phyloP scores from a whole-genome alignment of 176 grass and related monocot species.

The Avena eriantha region DNA sequence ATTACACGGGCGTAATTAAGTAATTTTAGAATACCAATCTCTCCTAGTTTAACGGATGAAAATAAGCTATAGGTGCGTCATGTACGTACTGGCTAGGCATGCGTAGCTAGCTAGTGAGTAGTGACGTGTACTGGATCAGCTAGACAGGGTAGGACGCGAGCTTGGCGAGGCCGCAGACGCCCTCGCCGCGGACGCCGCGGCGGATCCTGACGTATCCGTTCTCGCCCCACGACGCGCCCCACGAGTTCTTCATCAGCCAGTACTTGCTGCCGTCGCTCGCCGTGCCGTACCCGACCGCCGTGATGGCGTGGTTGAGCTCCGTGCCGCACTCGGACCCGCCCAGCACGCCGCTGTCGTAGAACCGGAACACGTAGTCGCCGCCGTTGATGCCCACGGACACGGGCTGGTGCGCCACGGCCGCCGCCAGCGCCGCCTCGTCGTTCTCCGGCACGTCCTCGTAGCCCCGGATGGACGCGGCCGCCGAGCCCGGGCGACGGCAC shows the following conservation, averaged over 20 bases:
- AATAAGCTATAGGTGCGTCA: neutral
- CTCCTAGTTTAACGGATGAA: neutral
- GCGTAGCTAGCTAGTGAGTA: neutral
- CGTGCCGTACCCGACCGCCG: conserved; percentile 66
- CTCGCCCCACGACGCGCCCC: conserved; percentile 66
- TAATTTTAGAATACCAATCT: neutral
- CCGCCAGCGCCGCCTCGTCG: conserved; percentile 52
- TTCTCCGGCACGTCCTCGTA: conserved; percentile 62
- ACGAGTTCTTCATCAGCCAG: conserved; percentile 75
- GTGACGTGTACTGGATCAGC: neutral
- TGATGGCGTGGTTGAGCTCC: conserved; percentile 59
- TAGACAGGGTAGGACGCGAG: conserved; percentile 56
- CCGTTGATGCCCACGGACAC: conserved; percentile 65
- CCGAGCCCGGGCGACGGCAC: conserved; percentile 33
- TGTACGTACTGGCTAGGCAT: neutral
- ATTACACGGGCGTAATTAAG: neutral
- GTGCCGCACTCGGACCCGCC: conserved; percentile 46
- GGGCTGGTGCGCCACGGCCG: conserved; percentile 59
- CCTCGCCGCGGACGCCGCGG: conserved; percentile 48
- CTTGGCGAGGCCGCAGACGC: conserved; percentile 66
- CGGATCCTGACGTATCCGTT: conserved; percentile 59
- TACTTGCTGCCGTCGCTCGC: conserved; percentile 53
- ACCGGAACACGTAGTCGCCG: conserved; percentile 44
- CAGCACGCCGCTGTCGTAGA: conserved; percentile 65
- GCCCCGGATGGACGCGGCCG: conserved; percentile 28